Conservation (phyloP, 2,329 filamentous ascomycete genomes). For the Fusarium oxysporum region DNA sequence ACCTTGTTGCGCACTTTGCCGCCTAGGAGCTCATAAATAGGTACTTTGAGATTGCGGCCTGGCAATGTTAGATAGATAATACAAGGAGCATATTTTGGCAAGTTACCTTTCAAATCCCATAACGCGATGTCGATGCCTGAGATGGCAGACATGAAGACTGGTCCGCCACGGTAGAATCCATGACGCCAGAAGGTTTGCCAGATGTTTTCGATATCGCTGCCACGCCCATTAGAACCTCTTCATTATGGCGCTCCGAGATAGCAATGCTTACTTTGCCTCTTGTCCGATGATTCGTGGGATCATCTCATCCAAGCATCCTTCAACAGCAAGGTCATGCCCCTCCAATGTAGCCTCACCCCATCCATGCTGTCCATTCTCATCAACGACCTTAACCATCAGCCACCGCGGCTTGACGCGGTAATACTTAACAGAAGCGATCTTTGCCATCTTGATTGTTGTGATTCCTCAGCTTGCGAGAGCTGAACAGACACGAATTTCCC, state of each 20-base stretch:
- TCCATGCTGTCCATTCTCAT: constrained; percentile 71
- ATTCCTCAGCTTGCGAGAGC: too few species aligned
- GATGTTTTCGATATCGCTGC: constrained; percentile 81
- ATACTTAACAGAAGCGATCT: constrained; percentile 68
- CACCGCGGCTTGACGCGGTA: constrained; percentile 80
- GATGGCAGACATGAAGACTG: constrained; percentile 83
- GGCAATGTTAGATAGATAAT: too few species aligned
- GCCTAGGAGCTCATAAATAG: constrained; percentile 79
- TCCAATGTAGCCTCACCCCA: constrained; percentile 83
- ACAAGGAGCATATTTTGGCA: too few species aligned
- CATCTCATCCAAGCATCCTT: constrained; percentile 78
- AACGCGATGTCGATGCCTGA: constrained; percentile 83
- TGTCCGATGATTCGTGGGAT: constrained; percentile 70
- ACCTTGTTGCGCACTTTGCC: constrained; percentile 78
- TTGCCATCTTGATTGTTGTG: constrained; percentile 42
- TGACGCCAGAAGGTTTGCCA: constrained; percentile 80
- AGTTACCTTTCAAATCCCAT: constrained; percentile 76
- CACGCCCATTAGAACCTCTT: rapidly evolving
- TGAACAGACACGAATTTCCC: not conserved
- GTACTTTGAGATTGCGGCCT: constrained; percentile 62
- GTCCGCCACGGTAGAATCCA: constrained; percentile 81
- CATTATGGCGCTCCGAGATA: rapidly evolving
- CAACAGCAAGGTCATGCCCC: constrained; percentile 78
- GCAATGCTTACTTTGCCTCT: constrained; percentile 71
- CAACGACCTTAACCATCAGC: constrained; percentile 82